These are phyloP conservation scores for Cardiospermum halicacabum DNA, from an alignment of 345 rosid species.

Conservation along the genomic window DNA sequence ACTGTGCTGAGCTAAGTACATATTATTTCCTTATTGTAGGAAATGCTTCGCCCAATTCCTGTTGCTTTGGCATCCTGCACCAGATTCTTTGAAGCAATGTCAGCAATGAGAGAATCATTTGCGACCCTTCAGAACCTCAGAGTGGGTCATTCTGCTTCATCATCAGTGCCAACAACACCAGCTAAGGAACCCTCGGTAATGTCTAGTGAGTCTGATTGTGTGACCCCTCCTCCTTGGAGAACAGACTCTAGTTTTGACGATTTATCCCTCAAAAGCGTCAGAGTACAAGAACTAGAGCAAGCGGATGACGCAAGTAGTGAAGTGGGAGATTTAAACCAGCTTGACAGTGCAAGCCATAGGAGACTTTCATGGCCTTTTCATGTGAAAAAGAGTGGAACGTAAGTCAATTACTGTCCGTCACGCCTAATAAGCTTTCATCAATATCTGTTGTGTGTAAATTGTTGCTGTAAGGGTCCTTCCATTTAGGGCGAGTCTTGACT, in stretches of 20 bases:
- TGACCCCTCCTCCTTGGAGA: slow-evolving; percentile 77
- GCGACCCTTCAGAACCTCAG: slow-evolving; percentile 81
- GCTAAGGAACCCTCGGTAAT: slow-evolving; percentile 33
- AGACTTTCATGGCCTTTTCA: slow-evolving; percentile 94
- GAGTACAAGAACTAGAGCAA: slow-evolving; percentile 37
- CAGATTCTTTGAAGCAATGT: slow-evolving; percentile 95
- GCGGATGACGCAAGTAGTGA: slow-evolving; percentile 41
- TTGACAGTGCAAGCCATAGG: slow-evolving; percentile 46
- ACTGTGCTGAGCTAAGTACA: not conserved
- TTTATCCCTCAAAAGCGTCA: slow-evolving; percentile 36
- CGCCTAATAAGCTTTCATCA: not conserved
- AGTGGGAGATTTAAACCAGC: slow-evolving; percentile 29
- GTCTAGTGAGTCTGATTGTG: slow-evolving; percentile 43
- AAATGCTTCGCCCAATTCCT: slow-evolving; percentile 97
- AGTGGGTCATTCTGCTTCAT: slow-evolving; percentile 55
- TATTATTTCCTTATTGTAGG: slow-evolving; percentile 35
- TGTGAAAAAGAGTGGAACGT: slow-evolving; percentile 34
- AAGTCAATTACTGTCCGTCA: not conserved
- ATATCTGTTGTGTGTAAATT: not conserved
- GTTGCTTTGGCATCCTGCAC: slow-evolving; percentile 99
- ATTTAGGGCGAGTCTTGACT: too few relatives aligned
- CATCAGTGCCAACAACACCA: slow-evolving; percentile 63
- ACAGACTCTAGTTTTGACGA: slow-evolving; percentile 62
- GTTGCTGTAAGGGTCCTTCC: slow-evolving; percentile 2
- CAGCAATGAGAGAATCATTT: slow-evolving; percentile 98